Percentiles rank a stretch among this genome's conserved stretches.
These are phyloP conservation scores for Globisporangium barbulae DNA, from an alignment of 352 stramenopile species.

Conservation along the genomic window DNA sequence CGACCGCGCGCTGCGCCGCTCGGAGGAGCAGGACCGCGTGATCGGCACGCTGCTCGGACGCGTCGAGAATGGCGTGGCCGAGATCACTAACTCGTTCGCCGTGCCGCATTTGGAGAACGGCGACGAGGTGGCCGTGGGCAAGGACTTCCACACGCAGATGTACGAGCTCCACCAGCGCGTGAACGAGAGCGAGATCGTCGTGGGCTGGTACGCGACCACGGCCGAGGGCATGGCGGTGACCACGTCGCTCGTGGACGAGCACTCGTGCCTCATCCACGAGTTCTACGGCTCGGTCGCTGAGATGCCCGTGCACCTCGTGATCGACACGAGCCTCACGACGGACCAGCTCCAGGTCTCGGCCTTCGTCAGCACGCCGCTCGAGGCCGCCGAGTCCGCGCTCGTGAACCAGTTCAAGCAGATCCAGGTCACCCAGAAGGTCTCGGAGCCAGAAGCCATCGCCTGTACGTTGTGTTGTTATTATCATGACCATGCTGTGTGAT, in stretches of 20 bases:
- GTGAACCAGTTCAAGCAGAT: constrained; percentile 95
- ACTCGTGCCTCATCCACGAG: constrained; percentile 97
- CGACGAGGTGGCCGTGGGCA: constrained; percentile 96
- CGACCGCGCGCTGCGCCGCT: constrained; percentile 94
- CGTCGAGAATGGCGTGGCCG: constrained; percentile 79
- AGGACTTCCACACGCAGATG: constrained; percentile 98
- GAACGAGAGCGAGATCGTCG: constrained; percentile 93
- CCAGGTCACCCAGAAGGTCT: constrained; percentile 87
- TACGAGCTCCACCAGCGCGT: constrained; percentile 93
- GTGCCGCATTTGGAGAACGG: constrained; percentile 96
- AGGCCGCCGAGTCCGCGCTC: constrained; percentile 87
- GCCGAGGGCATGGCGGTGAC: constrained; percentile 26
- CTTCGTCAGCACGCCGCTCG: constrained; percentile 89
- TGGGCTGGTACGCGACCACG: constrained; percentile 96
- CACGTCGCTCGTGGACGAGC: constrained; percentile 87
- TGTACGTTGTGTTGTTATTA: constrained; percentile 47
- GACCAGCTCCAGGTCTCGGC: constrained; percentile 88
- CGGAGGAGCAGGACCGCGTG: constrained; percentile 92
- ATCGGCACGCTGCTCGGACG: constrained; percentile 97
- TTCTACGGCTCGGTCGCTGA: constrained; percentile 96
- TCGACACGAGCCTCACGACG: constrained; percentile 88
- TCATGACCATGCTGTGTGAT: background rate
- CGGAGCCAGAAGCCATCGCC: constrained; percentile 93
- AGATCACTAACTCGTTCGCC: constrained; percentile 96
- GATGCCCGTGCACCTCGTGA: constrained; percentile 92